Conservation (phyloP, 2,329 filamentous ascomycete species). For the Calonectria montana region DNA sequence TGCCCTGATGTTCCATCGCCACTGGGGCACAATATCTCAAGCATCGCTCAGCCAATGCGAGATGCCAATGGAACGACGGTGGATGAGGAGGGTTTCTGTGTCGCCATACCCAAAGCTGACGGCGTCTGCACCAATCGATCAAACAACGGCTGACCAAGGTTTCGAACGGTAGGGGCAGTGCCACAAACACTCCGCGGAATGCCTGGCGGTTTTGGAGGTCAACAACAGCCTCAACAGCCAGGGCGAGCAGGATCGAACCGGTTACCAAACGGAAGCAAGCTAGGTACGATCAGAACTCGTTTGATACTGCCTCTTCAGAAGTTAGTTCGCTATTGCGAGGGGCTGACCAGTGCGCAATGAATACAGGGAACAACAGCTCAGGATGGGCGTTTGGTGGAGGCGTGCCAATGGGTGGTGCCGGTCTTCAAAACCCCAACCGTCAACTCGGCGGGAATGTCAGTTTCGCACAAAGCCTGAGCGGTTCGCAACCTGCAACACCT, state of each 20-base stretch:
- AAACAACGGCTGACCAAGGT: constrained; percentile 43
- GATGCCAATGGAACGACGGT: constrained; percentile 26
- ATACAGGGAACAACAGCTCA: constrained; percentile 61
- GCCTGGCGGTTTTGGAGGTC: constrained; percentile 69
- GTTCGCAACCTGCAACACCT: constrained; percentile 71
- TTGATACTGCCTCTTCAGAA: constrained; percentile 13
- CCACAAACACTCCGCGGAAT: constrained; percentile 72
- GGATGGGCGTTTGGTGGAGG: constrained; percentile 73
- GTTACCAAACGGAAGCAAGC: constrained; percentile 73
- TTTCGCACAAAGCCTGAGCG: constrained; percentile 74
- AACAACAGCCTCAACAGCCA: constrained; percentile 66
- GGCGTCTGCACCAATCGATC: constrained; percentile 29
- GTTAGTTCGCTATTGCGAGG: constrained; percentile 15
- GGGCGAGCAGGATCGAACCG: constrained; percentile 67
- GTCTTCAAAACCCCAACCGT: constrained; percentile 64
- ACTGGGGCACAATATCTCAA: constrained; percentile 27
- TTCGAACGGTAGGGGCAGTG: constrained; percentile 61
- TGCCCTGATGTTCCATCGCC: constrained; percentile 26
- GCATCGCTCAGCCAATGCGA: constrained; percentile 25
- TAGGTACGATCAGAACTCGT: constrained; percentile 58
- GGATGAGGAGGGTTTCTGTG: constrained; percentile 7
- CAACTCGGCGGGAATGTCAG: constrained; percentile 70
- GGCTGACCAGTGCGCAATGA: constrained; percentile 38
- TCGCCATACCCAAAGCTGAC: constrained; percentile 18
- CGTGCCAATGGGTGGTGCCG: constrained; percentile 69